These are phyloP conservation scores for Poteriospumella lacustris DNA, from an alignment of 108 stramenopile species.

Conservation along the genomic window DNA sequence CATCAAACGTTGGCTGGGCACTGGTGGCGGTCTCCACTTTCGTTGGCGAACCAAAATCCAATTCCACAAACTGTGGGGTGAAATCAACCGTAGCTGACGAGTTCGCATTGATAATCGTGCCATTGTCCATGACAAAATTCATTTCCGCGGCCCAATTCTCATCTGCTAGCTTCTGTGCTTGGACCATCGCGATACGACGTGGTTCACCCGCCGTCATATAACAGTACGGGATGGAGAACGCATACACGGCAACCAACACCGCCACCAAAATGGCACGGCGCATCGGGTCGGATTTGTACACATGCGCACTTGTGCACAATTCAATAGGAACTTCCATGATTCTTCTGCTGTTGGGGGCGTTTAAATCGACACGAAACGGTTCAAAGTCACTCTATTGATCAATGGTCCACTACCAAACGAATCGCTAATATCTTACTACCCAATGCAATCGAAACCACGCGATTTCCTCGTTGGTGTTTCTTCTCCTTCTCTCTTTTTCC, in stretches of 20 bases:
- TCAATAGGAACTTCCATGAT: slow-evolving; percentile 18
- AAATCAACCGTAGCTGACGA: background rate
- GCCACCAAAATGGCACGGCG: background rate
- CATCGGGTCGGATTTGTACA: background rate
- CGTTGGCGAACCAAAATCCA: background rate
- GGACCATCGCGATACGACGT: background rate
- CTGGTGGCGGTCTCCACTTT: background rate
- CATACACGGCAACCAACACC: slow-evolving; percentile 10
- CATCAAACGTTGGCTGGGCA: too few species aligned
- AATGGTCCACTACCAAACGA: too few species aligned
- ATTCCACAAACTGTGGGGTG: too few species aligned
- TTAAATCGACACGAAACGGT: too few species aligned
- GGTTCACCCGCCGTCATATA: slow-evolving; percentile 24
- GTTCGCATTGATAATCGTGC: too few species aligned
- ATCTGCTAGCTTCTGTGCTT: slow-evolving; percentile 18
- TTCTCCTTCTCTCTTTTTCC: too few species aligned
- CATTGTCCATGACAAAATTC: background rate
- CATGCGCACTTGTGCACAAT: background rate
- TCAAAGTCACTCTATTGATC: too few species aligned
- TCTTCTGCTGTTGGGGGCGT: too few species aligned
- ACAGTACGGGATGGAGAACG: background rate
- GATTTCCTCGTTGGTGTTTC: too few species aligned
- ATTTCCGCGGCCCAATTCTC: background rate
- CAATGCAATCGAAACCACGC: too few species aligned
- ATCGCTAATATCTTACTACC: too few species aligned